Conservation (phyloP, 371 early-diverging fungal genomes). For the Dentiscutata heterogama region DNA sequence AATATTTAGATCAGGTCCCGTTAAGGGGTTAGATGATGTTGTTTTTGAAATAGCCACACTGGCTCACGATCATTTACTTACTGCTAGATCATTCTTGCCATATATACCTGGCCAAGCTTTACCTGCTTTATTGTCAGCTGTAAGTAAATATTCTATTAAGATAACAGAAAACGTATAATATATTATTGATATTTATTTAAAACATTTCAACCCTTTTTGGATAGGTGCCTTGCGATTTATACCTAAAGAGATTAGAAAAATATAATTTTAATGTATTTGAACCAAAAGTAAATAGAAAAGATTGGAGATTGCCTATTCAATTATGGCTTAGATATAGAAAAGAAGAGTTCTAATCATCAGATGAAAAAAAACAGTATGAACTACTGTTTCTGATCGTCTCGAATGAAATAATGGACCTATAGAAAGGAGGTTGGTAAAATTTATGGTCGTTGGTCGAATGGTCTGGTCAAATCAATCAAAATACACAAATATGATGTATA, state of each 20-base stretch:
- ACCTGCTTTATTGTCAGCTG: conserved; percentile 75
- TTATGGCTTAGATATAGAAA: conserved; percentile 49
- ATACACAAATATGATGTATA: too few relatives aligned
- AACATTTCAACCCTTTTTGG: background rate
- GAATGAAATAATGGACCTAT: too few relatives aligned
- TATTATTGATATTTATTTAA: background rate
- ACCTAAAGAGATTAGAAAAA: conserved; percentile 72
- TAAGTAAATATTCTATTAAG: conserved; percentile 48
- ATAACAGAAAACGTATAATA: background rate
- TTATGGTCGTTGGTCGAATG: too few relatives aligned
- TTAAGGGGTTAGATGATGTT: conserved; percentile 70
- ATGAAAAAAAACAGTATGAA: too few relatives aligned
- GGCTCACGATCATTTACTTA: conserved; percentile 83
- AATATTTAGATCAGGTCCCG: conserved; percentile 73
- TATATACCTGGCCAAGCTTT: conserved; percentile 64
- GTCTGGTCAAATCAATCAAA: too few relatives aligned
- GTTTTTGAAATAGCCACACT: conserved; percentile 84
- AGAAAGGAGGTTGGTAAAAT: too few relatives aligned
- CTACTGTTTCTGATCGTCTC: too few relatives aligned
- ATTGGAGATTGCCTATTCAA: conserved; percentile 75
- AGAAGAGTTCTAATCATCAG: background rate
- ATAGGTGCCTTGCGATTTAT: conserved; percentile 60
- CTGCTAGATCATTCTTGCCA: conserved; percentile 73
- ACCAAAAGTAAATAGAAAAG: conserved; percentile 63
- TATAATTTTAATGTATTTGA: conserved; percentile 81